Conservation (phyloP, 73 alveolate genomes). For the Tetrahymena malaccensis region DNA sequence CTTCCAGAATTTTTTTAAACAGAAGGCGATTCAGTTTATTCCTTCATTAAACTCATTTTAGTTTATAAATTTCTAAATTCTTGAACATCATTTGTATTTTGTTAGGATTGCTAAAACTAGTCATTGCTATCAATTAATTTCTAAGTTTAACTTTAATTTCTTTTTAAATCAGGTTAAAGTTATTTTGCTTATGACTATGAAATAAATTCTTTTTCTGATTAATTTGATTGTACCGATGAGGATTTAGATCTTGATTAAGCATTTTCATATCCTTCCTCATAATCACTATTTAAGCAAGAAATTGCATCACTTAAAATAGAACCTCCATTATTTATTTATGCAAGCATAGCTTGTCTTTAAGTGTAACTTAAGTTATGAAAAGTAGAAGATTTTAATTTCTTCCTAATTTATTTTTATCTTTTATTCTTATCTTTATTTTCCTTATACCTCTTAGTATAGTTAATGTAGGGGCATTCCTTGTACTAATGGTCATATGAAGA, state of each 20-base stretch:
- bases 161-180: neutral
- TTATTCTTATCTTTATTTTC: neutral
- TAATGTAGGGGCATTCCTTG: neutral
- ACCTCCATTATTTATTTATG: neutral
- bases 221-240: neutral
- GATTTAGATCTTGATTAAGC: neutral
- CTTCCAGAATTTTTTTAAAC: neutral
- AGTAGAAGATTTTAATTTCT: neutral
- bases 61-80: neutral
- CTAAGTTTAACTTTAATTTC: neutral
- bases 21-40: neutral
- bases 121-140: neutral
- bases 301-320: neutral
- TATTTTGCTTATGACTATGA: neutral
- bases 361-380: neutral
- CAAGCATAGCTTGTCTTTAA: neutral
- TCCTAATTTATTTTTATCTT: neutral
- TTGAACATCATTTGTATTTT: neutral
- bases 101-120: too few species aligned
- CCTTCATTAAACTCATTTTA: neutral
- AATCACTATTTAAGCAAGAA: neutral
- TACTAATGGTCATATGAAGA: neutral
- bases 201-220: neutral
- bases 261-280: neutral
- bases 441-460: neutral